These are phyloP conservation scores for Trichoderma atroviride DNA, from an alignment of 2,329 filamentous ascomycete genomes.

Conservation along the genomic window DNA sequence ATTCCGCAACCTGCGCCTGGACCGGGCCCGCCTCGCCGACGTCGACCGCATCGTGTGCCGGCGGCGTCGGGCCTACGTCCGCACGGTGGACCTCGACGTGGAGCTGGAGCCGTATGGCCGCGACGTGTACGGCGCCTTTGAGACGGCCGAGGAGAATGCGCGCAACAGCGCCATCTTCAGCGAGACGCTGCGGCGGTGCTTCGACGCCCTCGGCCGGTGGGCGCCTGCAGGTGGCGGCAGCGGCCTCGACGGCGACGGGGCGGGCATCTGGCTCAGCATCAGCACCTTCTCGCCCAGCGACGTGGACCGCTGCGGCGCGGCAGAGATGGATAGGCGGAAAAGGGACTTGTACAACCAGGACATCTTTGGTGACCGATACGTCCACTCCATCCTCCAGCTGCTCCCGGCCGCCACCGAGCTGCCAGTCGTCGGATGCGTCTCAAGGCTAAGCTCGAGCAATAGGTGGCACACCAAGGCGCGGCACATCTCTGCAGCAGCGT, in stretches of 20 bases:
- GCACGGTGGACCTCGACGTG: background rate
- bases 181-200: background rate
- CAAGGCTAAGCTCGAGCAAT: background rate
- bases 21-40: background rate
- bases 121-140: background rate
- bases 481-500: background rate
- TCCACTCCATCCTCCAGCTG: background rate
- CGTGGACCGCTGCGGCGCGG: background rate
- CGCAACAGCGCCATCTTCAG: background rate
- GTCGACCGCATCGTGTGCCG: background rate
- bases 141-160: background rate
- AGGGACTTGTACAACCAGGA: background rate
- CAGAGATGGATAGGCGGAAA: background rate
- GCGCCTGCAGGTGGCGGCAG: background rate
- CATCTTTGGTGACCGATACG: background rate
- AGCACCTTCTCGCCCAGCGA: background rate
- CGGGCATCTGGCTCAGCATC: background rate
- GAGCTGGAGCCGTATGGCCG: background rate
- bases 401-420: background rate
- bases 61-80: background rate
- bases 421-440: background rate
- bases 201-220: background rate
- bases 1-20: background rate
- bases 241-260: background rate
- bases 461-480: background rate